Evolutionary conservation across 495 filamentous ascomycete species (phyloP).

Genomic region (Aspergillus asperescens): DNA sequence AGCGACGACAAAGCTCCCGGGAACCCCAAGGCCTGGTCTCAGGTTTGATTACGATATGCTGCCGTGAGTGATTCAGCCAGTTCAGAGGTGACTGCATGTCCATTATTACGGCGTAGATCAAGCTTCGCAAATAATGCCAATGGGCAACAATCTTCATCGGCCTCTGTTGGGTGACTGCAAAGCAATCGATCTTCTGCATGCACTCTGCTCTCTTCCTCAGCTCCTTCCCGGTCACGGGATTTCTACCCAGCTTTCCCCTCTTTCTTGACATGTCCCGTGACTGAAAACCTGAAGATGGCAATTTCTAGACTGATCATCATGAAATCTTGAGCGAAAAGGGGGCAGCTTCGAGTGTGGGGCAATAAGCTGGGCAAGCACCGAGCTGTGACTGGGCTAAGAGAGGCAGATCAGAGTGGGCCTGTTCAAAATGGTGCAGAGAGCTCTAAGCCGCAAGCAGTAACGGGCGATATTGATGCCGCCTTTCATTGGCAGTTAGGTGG

Average conservation of each 20-base stretch:
- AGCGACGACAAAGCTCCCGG: too few relatives aligned
- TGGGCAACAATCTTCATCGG: background rate
- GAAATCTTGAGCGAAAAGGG: background rate
- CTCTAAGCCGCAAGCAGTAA: slow-evolving; percentile 20
- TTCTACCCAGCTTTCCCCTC: background rate
- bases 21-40: background rate
- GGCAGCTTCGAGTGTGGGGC: slow-evolving; percentile 15
- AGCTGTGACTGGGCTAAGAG: slow-evolving; percentile 14
- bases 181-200: background rate
- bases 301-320: slow-evolving; percentile 8
- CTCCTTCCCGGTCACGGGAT: background rate
- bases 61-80: background rate
- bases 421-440: slow-evolving; percentile 5
- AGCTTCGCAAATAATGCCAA: background rate
- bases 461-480: background rate
- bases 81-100: too few relatives aligned
- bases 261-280: slow-evolving; percentile 1
- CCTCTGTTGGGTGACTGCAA: background rate
- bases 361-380: slow-evolving; percentile 17
- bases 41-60: slow-evolving; percentile 2
- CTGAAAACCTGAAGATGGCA: background rate
- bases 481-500: slow-evolving; percentile 18
- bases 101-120: background rate
- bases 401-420: slow-evolving; percentile 12
- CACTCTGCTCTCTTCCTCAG: background rate